Conservation (phyloP, 2,329 filamentous ascomycete species). For the Bertia moriformis region DNA sequence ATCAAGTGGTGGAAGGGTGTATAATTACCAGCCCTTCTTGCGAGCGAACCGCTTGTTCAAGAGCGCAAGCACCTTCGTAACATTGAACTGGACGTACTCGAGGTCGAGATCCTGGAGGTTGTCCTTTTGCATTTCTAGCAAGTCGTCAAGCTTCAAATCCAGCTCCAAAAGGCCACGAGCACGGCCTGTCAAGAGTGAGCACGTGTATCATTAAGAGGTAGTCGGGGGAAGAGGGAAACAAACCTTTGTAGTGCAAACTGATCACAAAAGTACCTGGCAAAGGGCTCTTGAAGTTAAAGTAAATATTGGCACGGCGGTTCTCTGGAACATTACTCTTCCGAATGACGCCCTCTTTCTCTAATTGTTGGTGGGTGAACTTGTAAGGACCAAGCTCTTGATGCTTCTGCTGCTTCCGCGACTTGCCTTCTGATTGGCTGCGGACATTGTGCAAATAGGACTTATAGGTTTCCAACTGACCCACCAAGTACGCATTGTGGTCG, state of each 20-base stretch:
- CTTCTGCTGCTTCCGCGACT: slow-evolving; percentile 79
- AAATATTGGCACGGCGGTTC: slow-evolving; percentile 92
- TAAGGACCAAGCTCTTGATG: slow-evolving; percentile 91
- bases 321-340: slow-evolving; percentile 97
- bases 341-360: slow-evolving; percentile 97
- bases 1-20: too few relatives aligned
- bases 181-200: slow-evolving; percentile 41
- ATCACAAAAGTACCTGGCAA: slow-evolving; percentile 96
- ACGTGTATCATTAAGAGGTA: slow-evolving; percentile 2
- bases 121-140: slow-evolving; percentile 98
- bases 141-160: slow-evolving; percentile 90
- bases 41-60: slow-evolving; percentile 95
- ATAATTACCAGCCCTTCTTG: slow-evolving; percentile 78
- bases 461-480: slow-evolving; percentile 92
- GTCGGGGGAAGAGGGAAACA: slow-evolving; percentile 11
- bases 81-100: slow-evolving; percentile 98
- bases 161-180: slow-evolving; percentile 87
- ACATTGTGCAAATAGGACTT: slow-evolving; percentile 99
- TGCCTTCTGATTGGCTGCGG: slow-evolving; percentile 87
- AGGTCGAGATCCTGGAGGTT: slow-evolving; percentile 91
- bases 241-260: slow-evolving; percentile 93
- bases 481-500: slow-evolving; percentile 89
- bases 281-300: slow-evolving; percentile 97
- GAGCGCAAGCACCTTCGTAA: slow-evolving; percentile 79
- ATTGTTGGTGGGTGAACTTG: slow-evolving; percentile 95